Percentiles rank a stretch among this genome's conserved stretches.
Evolutionary conservation across 331 rosid species (phyloP).

Genomic region (Acacia concinna): DNA sequence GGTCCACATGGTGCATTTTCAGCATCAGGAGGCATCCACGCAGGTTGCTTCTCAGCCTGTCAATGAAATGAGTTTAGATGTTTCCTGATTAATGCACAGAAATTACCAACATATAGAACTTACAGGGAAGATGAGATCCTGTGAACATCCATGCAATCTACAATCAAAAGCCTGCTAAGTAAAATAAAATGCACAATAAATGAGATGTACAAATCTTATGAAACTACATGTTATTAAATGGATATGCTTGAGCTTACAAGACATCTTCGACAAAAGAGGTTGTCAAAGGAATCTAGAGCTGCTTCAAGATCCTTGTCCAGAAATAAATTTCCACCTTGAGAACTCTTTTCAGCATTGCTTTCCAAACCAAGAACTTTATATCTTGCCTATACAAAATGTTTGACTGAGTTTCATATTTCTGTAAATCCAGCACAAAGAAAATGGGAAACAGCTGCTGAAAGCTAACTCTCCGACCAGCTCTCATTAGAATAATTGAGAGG

Average conservation of each 20-base stretch:
- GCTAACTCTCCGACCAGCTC: constrained; percentile 75
- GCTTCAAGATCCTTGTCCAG: constrained; percentile 95
- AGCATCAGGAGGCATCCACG: constrained; percentile 63
- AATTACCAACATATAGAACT: constrained; percentile 36
- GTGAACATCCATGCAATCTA: constrained; percentile 97
- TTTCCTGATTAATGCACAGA: constrained; percentile 22
- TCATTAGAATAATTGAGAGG: constrained; percentile 49
- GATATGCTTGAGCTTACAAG: constrained; percentile 58
- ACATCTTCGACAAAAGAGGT: constrained; percentile 95
- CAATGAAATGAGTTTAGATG: constrained; percentile 26
- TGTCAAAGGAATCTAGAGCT: constrained; percentile 97
- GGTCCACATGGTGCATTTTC: constrained; percentile 80
- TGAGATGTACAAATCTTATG: constrained; percentile 29
- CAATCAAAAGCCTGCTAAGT: constrained; percentile 84
- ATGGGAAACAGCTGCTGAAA: constrained; percentile 89
- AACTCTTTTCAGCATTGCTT: constrained; percentile 57
- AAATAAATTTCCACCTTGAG: constrained; percentile 58
- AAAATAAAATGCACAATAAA: constrained; percentile 24
- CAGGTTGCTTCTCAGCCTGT: constrained; percentile 89
- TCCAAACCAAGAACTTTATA: constrained; percentile 58
- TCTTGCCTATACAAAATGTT: constrained; percentile 99
- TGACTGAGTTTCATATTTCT: constrained; percentile 90
- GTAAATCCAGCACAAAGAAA: constrained; percentile 91
- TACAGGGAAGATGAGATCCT: constrained; percentile 97
- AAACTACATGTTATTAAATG: constrained; percentile 27